Percentiles rank a stretch among this genome's conserved stretches.
Conservation (phyloP, 768 basidiomycete species). For the Leccinum uliginosum region DNA sequence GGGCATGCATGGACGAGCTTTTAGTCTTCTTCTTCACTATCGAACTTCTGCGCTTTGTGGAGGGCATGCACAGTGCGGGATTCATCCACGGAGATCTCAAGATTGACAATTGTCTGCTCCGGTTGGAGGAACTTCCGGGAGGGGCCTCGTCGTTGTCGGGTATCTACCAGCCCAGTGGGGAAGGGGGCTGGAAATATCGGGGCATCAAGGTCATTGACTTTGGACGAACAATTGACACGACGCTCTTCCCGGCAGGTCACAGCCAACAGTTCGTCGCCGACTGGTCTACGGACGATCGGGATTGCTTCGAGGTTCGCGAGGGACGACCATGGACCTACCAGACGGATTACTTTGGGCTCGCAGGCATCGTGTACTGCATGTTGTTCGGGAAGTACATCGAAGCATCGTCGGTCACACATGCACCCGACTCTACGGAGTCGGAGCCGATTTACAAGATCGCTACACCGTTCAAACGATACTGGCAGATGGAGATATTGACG, state of each 20-base stretch:
- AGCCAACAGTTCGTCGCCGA: conserved; percentile 81
- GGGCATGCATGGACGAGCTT: conserved; percentile 85
- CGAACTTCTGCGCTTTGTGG: conserved; percentile 80
- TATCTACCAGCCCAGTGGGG: conserved; percentile 74
- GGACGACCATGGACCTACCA: conserved; percentile 88
- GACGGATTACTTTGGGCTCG: conserved; percentile 95
- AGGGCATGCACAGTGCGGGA: conserved; percentile 73
- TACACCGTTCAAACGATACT: conserved; percentile 87
- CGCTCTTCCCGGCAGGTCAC: conserved; percentile 60
- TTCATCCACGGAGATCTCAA: conserved; percentile 99
- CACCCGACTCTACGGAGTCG: conserved; percentile 30
- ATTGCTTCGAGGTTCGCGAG: conserved; percentile 89
- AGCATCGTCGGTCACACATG: conserved; percentile 47
- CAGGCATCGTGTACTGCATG: conserved; percentile 92
- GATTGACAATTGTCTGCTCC: conserved; percentile 97
- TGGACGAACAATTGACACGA: conserved; percentile 88
- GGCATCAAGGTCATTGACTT: conserved; percentile 96
- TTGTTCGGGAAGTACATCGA: conserved; percentile 96
- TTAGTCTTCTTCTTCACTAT: conserved; percentile 93
- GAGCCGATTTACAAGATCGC: conserved; percentile 55
- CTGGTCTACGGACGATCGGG: conserved; percentile 85
- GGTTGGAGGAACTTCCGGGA: conserved; percentile 79
- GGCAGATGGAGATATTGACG: conserved; percentile 88
- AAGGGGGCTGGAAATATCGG: conserved; percentile 80
- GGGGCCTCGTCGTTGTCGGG: conserved; percentile 66